Evolutionary conservation across 768 basidiomycete genomes (phyloP).

Genomic region (Tricholoma matsutake): DNA sequence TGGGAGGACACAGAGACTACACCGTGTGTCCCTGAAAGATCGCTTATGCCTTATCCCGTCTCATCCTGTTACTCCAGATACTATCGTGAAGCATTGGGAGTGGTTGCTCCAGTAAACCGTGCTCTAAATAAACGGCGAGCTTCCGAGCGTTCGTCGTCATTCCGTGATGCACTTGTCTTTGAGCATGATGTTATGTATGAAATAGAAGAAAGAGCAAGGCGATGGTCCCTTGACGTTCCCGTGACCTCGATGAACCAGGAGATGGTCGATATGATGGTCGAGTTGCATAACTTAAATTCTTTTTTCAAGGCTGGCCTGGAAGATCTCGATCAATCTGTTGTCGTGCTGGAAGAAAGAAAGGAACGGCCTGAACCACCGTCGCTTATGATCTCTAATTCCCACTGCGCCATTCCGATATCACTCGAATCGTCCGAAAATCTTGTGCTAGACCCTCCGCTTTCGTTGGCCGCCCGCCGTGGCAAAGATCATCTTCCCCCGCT

Average conservation of each 20-base stretch:
- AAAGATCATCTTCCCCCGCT: conserved; percentile 32
- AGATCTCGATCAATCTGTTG: conserved; percentile 14
- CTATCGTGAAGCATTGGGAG: background rate
- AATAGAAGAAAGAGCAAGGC: conserved; percentile 25
- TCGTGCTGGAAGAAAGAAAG: conserved; percentile 14
- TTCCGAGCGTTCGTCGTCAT: conserved; percentile 12
- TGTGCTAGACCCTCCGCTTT: conserved; percentile 13
- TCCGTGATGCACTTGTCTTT: conserved; percentile 31
- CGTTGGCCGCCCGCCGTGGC: conserved; percentile 38
- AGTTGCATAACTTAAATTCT: conserved; percentile 36
- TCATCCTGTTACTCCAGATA: background rate
- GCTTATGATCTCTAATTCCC: conserved; percentile 42
- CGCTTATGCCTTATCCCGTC: background rate
- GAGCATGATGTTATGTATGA: conserved; percentile 33
- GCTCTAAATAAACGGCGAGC: background rate
- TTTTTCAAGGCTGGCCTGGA: conserved; percentile 33
- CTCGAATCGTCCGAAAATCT: conserved; percentile 31
- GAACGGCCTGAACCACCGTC: conserved; percentile 29
- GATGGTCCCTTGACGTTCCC: conserved; percentile 33
- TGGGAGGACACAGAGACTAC: background rate
- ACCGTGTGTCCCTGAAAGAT: background rate
- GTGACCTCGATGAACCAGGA: conserved; percentile 35
- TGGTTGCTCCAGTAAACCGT: background rate
- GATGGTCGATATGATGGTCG: conserved; percentile 38
- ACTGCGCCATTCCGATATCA: conserved; percentile 34